These are phyloP conservation scores for Withania somnifera DNA, from an alignment of 305 asterid species.

Conservation along the genomic window DNA sequence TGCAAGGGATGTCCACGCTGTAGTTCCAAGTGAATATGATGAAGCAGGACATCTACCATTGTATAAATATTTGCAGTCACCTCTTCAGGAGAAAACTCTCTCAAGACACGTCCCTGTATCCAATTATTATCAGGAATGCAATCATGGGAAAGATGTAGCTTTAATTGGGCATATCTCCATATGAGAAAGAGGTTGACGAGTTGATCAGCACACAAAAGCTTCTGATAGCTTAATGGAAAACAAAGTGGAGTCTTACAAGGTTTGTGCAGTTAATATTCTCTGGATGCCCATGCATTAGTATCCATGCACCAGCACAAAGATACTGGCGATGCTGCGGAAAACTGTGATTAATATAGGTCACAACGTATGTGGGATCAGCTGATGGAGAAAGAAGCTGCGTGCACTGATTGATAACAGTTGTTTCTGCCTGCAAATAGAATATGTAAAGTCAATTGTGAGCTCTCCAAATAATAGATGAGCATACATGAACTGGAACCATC, in stretches of 20 bases:
- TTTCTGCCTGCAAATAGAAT: slow-evolving; percentile 61
- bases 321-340: slow-evolving; percentile 78
- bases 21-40: slow-evolving; percentile 76
- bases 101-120: slow-evolving; percentile 76
- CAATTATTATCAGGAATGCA: slow-evolving; percentile 6
- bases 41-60: slow-evolving; percentile 93
- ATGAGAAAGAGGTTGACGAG: background rate
- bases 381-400: slow-evolving; percentile 84
- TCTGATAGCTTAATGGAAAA: background rate
- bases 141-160: background rate
- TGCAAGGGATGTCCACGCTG: slow-evolving; percentile 89
- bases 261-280: slow-evolving; percentile 84
- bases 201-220: background rate
- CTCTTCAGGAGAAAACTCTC: slow-evolving; percentile 98
- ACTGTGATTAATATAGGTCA: slow-evolving; percentile 79
- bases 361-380: slow-evolving; percentile 74
- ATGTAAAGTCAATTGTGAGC: background rate
- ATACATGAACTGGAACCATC: background rate
- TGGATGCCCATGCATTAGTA: slow-evolving; percentile 83
- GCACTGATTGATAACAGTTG: slow-evolving; percentile 86
- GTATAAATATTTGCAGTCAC: slow-evolving; percentile 86
- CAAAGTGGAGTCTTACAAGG: slow-evolving; percentile 48
- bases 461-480: background rate
- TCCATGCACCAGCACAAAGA: slow-evolving; percentile 98
- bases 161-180: background rate